phyloP scores from a whole-genome alignment of 495 filamentous ascomycete genomes.

The Penicillium cataractarum region DNA sequence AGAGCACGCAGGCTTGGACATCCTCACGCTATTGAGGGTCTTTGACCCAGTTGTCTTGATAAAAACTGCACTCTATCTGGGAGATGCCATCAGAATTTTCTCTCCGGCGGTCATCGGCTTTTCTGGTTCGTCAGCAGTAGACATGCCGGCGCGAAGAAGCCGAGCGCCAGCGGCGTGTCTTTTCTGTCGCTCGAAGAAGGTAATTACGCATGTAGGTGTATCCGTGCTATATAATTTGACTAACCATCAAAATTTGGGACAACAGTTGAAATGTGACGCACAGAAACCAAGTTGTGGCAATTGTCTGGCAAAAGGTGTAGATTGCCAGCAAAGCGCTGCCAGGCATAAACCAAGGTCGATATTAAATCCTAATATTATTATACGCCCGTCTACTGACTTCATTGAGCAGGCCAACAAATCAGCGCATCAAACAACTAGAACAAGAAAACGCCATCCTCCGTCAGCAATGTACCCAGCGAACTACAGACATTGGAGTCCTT shows the following conservation, averaged over 20 bases:
- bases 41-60: neutral
- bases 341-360: constrained; percentile 30
- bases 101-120: neutral
- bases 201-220: constrained; percentile 4
- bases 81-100: neutral
- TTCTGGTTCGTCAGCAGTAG: neutral
- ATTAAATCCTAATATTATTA: neutral
- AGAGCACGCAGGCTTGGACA: neutral
- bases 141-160: constrained; percentile 27
- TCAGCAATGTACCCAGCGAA: constrained; percentile 13
- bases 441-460: constrained; percentile 33
- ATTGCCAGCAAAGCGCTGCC: constrained; percentile 22
- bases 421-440: constrained; percentile 32
- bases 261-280: constrained; percentile 37
- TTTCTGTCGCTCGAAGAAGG: constrained; percentile 37
- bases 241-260: neutral
- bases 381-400: neutral
- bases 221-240: neutral
- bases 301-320: constrained; percentile 29
- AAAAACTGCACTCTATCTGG: too few relatives aligned
- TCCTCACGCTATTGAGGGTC: neutral
- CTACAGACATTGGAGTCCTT: neutral
- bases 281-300: constrained; percentile 31
- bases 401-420: constrained; percentile 30
- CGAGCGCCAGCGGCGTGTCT: constrained; percentile 34